phyloP scores from a whole-genome alignment of 169 alveolate genomes.

The Eimeria brunetti region DNA sequence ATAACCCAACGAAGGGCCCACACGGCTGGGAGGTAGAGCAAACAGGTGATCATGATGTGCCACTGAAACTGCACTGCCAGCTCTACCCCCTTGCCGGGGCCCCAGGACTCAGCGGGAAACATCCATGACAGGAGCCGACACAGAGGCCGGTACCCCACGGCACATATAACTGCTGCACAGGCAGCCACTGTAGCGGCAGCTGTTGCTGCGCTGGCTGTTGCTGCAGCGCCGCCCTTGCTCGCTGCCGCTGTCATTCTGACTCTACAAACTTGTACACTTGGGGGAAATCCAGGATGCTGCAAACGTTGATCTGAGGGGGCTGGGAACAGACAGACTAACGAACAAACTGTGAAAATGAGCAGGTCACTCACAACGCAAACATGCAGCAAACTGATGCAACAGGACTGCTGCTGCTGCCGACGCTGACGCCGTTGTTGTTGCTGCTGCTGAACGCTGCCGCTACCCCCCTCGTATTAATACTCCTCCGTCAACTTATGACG shows the following conservation, averaged over 20 bases:
- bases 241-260: slow-evolving; percentile 3
- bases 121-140: slow-evolving; percentile 14
- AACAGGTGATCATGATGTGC: slow-evolving; percentile 69
- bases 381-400: not conserved
- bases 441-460: slow-evolving; percentile 27
- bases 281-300: not conserved
- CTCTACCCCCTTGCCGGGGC: slow-evolving; percentile 84
- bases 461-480: not conserved
- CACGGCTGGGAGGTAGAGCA: slow-evolving; percentile 84
- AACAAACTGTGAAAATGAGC: not conserved
- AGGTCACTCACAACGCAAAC: slow-evolving; percentile 12
- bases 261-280: not conserved
- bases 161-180: slow-evolving; percentile 4
- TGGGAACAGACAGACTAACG: not conserved
- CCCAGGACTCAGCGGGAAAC: slow-evolving; percentile 59
- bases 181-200: slow-evolving; percentile 57
- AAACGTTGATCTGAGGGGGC: not conserved
- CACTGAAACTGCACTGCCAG: slow-evolving; percentile 75
- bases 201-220: slow-evolving; percentile 14
- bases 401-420: slow-evolving; percentile 1
- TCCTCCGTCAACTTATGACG: not conserved
- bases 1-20: slow-evolving; percentile 75
- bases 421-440: slow-evolving; percentile 7
- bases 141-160: slow-evolving; percentile 33
- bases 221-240: slow-evolving; percentile 24